Conservation (phyloP, 495 filamentous ascomycete species). For the Penicillium parvum region DNA sequence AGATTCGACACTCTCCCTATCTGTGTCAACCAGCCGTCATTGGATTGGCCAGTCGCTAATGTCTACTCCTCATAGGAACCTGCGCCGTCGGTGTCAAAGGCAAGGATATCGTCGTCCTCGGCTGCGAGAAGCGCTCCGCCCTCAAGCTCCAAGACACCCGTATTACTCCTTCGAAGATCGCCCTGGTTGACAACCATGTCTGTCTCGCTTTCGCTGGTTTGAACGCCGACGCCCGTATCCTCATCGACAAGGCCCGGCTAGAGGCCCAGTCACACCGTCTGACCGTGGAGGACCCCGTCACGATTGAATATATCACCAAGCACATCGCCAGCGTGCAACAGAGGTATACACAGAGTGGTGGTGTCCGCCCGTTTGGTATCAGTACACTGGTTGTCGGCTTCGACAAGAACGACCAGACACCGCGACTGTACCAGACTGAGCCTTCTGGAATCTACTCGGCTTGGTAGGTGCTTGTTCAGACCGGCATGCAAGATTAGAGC, state of each 20-base stretch:
- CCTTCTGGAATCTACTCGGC: slow-evolving; percentile 97
- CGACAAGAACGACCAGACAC: slow-evolving; percentile 80
- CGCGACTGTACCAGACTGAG: slow-evolving; percentile 94
- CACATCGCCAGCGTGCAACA: slow-evolving; percentile 97
- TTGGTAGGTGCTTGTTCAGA: slow-evolving; percentile 56
- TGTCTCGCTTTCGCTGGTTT: slow-evolving; percentile 95
- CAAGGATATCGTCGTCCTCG: slow-evolving; percentile 86
- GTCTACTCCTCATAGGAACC: slow-evolving; percentile 70
- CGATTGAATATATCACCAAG: slow-evolving; percentile 98
- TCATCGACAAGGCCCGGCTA: slow-evolving; percentile 94
- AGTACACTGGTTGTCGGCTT: slow-evolving; percentile 97
- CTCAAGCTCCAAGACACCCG: slow-evolving; percentile 99
- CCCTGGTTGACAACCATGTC: slow-evolving; percentile 88
- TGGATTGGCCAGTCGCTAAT: slow-evolving; percentile 10
- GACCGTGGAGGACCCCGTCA: slow-evolving; percentile 96
- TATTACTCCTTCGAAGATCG: slow-evolving; percentile 98
- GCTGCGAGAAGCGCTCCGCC: slow-evolving; percentile 96
- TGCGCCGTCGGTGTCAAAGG: slow-evolving; percentile 98
- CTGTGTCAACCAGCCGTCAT: too few relatives aligned
- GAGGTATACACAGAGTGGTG: slow-evolving; percentile 95
- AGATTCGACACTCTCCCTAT: not conserved
- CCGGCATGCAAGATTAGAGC: not conserved
- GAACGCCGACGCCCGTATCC: slow-evolving; percentile 94
- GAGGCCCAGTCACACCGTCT: slow-evolving; percentile 96
- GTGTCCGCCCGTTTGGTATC: slow-evolving; percentile 95